Conservation (phyloP, 2,329 filamentous ascomycete species). For the Elsinoe australis region DNA sequence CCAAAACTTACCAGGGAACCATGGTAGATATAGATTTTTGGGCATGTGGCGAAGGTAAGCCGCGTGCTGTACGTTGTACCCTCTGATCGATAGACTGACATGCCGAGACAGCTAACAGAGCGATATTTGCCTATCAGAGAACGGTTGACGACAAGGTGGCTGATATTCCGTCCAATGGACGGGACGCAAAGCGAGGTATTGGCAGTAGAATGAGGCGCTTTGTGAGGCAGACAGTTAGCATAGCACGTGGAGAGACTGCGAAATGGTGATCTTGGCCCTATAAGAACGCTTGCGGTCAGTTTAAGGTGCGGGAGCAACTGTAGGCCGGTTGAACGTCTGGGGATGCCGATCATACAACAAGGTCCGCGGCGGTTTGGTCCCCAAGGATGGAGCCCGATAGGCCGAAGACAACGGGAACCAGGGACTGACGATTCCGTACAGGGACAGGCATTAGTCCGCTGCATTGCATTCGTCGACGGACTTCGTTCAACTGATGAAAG, state of each 20-base stretch:
- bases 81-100: conserved; percentile 9
- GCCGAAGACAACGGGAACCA: too few relatives aligned
- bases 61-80: conserved; percentile 1
- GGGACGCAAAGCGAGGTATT: background rate
- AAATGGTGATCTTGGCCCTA: conserved; percentile 9
- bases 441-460: too few relatives aligned
- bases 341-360: conserved; percentile 3
- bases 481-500: too few relatives aligned
- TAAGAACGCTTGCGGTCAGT: conserved; percentile 12
- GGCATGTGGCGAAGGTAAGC: background rate
- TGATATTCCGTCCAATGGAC: background rate
- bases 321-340: background rate
- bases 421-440: too few relatives aligned
- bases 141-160: background rate
- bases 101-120: conserved; percentile 9
- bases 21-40: conserved; percentile 7
- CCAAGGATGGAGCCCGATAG: too few relatives aligned
- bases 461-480: too few relatives aligned
- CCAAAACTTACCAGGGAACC: conserved; percentile 1
- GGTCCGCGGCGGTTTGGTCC: background rate
- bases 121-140: background rate
- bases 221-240: background rate
- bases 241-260: background rate
- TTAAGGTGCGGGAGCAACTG: conserved; percentile 6
- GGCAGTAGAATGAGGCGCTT: background rate